Base-by-base conservation (phyloP, 2,329 filamentous ascomycete genomes). In the Neoarthrinium moseri region DNA sequence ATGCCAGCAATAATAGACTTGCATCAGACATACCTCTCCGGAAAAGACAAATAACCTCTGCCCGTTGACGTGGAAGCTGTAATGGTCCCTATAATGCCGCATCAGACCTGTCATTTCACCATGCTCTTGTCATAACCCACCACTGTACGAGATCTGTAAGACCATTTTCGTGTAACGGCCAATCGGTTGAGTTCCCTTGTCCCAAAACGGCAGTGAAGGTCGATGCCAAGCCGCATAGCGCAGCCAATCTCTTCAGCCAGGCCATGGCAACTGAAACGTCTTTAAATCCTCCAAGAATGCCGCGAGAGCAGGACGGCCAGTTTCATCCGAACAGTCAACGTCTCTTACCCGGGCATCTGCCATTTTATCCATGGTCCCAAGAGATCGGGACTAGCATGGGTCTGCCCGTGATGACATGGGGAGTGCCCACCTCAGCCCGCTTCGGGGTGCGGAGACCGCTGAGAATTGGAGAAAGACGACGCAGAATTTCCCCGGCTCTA, bases 1-100 rank as follows among this genome's bases (percentile, higher is more conserved):
- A 17, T 3, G 20, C 27, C 18, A 26, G 7, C 13, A 17, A 26
- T 2, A n/a, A 18, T 33, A 8, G 27, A 13, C 4, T 24, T 29
- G 18, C 11, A 41, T n/a, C 33, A 15, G 15, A 35, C 53, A 29
- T 52, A 68, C 65, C 55, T 71, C 68, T 46, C 68, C 68, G 0
- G 69, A 72, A 39, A 71, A 71, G 18, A 71, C 56, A 47, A 72
- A 71, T 3, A 72, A 59, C 34, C 69, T 60, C 48, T 72, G 50
- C 15, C 67, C 68, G 12, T 70, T 68, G 27, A 72, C 56, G 11
- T 59, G 54, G 47, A 70, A 71, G 45, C 68, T 71, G 45, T 70
- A 66, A 22, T 68, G 63, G 12, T 71, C 69, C 69, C 68, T 70
- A 24, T 4, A 36, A 7, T 10, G 43, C 44, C 22, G 11, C 18